These are phyloP conservation scores for Coniochaeta prunicola DNA, from an alignment of 2,329 filamentous ascomycete species.

Conservation along the genomic window DNA sequence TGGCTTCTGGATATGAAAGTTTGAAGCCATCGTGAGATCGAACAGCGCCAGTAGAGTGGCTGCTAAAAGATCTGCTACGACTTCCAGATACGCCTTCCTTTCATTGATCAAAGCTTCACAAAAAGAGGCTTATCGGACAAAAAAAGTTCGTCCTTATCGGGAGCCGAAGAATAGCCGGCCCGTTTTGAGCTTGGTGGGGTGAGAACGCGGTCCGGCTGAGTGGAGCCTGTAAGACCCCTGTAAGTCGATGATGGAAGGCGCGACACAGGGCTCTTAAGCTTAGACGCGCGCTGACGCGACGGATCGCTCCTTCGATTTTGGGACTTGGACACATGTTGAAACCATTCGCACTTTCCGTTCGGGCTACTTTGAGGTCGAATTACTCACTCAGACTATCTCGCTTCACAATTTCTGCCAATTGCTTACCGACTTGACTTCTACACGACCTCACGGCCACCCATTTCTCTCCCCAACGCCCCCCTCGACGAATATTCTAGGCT, in stretches of 20 bases:
- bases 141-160: conserved; percentile 1
- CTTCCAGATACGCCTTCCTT: conserved; percentile 7
- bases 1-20: conserved; percentile 57
- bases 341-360: background rate
- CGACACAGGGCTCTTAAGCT: background rate
- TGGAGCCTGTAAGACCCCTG: background rate
- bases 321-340: background rate
- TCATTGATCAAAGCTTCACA: background rate
- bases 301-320: background rate
- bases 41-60: background rate
- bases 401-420: background rate
- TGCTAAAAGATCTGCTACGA: background rate
- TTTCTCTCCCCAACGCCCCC: too few relatives aligned
- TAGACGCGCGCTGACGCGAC: background rate
- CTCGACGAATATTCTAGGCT: background rate
- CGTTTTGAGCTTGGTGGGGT: background rate
- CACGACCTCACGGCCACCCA: too few relatives aligned
- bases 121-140: background rate
- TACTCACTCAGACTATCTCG: too few relatives aligned
- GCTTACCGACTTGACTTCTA: background rate
- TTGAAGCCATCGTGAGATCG: conserved; percentile 41
- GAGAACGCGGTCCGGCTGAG: background rate
- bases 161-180: background rate
- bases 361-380: background rate
- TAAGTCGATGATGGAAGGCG: conserved; percentile 1